phyloP scores from a whole-genome alignment of 2,329 filamentous ascomycete genomes.

The Fusarium floridanum region DNA sequence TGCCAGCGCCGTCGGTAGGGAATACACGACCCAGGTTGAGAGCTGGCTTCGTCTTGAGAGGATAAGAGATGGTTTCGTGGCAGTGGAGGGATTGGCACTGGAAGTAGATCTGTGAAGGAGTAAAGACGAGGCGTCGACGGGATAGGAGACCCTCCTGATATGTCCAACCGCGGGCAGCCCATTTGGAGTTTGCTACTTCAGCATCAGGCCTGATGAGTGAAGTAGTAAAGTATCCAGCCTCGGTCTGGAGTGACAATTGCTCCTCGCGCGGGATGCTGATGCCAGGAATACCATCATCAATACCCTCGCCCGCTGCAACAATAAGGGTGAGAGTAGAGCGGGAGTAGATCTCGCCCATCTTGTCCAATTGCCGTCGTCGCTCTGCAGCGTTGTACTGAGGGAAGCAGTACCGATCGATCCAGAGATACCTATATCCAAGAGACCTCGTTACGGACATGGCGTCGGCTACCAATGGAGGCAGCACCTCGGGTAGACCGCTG shows the following conservation, averaged over 20 bases:
- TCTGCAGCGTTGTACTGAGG: constrained; percentile 45
- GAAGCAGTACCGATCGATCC: constrained; percentile 55
- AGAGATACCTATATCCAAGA: constrained; percentile 54
- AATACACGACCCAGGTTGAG: constrained; percentile 52
- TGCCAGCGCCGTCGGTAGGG: constrained; percentile 38
- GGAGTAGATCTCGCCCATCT: constrained; percentile 52
- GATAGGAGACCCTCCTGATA: constrained; percentile 55
- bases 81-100: constrained; percentile 55
- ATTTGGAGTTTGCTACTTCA: constrained; percentile 52
- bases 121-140: constrained; percentile 53
- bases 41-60: constrained; percentile 49
- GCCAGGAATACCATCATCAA: constrained; percentile 51
- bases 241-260: constrained; percentile 52
- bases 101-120: constrained; percentile 54
- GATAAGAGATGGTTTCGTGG: constrained; percentile 52
- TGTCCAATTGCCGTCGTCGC: constrained; percentile 46
- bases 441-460: constrained; percentile 49
- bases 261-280: constrained; percentile 51
- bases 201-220: constrained; percentile 52
- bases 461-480: constrained; percentile 51
- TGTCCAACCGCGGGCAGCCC: constrained; percentile 54
- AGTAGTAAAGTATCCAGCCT: constrained; percentile 52
- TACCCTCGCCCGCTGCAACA: constrained; percentile 50
- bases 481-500: constrained; percentile 38
- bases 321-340: constrained; percentile 52